Evolutionary conservation across 1,284 basidiomycete genomes (phyloP).

Genomic region (Puccinia sorghi): DNA sequence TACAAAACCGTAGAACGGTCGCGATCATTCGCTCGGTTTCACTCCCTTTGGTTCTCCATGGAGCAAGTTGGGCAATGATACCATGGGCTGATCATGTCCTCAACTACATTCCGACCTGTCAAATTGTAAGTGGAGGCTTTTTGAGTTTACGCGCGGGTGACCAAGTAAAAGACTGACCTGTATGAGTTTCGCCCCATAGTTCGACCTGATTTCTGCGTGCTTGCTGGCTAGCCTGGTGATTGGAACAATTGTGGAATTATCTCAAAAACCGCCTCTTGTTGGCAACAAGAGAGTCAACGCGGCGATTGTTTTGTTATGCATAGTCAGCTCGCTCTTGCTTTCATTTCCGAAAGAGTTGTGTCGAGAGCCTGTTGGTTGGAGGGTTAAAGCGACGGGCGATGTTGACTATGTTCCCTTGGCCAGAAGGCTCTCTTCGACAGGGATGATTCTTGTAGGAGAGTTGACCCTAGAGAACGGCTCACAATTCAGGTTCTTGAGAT

Average conservation of each 20-base stretch:
- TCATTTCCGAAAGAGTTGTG: conserved; percentile 35
- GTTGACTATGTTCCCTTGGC: conserved; percentile 63
- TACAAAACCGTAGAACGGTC: conserved; percentile 1
- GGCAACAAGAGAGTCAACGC: conserved; percentile 4
- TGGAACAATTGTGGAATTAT: not conserved
- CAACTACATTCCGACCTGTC: not conserved
- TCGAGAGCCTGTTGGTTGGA: conserved; percentile 8
- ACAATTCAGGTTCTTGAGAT: conserved; percentile 75
- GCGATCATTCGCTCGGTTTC: not conserved
- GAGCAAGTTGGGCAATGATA: not conserved
- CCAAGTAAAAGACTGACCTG: not conserved
- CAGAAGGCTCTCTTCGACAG: conserved; percentile 71
- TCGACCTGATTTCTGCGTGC: conserved; percentile 16
- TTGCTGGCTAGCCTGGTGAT: conserved; percentile 9
- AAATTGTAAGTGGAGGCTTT: conserved; percentile 12
- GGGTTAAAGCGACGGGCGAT: not conserved
- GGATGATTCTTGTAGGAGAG: conserved; percentile 76
- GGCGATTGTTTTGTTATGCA: not conserved
- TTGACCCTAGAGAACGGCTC: conserved; percentile 60
- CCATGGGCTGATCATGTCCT: conserved; percentile 2
- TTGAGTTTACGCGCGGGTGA: not conserved
- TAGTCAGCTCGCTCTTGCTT: conserved; percentile 4
- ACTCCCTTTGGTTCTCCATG: conserved; percentile 18
- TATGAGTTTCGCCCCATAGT: not conserved
- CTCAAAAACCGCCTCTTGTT: not conserved